These are phyloP conservation scores for Pilatotrama ljubarskyi DNA, from an alignment of 768 basidiomycete genomes.

Conservation along the genomic window DNA sequence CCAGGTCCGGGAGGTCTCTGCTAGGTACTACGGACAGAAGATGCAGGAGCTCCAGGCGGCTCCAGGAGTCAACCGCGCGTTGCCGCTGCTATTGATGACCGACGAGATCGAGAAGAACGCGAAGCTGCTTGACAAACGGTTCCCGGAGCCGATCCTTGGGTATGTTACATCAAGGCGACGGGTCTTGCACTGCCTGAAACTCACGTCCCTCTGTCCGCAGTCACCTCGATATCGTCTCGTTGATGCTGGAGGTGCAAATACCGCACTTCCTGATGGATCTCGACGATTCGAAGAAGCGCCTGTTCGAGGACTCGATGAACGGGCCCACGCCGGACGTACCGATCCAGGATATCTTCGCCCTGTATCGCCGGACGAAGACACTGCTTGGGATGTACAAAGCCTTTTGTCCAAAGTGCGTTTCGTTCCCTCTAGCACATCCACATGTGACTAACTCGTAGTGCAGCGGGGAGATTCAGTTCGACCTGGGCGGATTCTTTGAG, in stretches of 20 bases:
- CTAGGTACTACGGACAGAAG: slow-evolving; percentile 61
- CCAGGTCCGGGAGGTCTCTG: slow-evolving; percentile 58
- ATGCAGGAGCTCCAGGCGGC: slow-evolving; percentile 62
- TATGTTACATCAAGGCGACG: slow-evolving; percentile 39
- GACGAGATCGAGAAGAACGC: slow-evolving; percentile 87
- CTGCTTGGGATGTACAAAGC: slow-evolving; percentile 79
- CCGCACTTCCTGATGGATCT: slow-evolving; percentile 70
- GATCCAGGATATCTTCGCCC: slow-evolving; percentile 85
- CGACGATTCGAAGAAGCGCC: slow-evolving; percentile 65
- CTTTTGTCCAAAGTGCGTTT: slow-evolving; percentile 74
- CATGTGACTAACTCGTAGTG: neutral
- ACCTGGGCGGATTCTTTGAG: slow-evolving; percentile 79
- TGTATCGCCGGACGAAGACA: slow-evolving; percentile 78
- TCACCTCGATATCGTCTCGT: slow-evolving; percentile 71
- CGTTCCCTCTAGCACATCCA: neutral
- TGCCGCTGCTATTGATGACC: slow-evolving; percentile 81
- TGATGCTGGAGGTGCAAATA: slow-evolving; percentile 66
- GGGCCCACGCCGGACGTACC: slow-evolving; percentile 85
- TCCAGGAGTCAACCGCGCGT: slow-evolving; percentile 78
- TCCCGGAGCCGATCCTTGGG: slow-evolving; percentile 81
- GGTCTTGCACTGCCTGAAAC: neutral
- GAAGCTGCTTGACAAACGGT: slow-evolving; percentile 83
- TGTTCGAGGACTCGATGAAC: slow-evolving; percentile 83
- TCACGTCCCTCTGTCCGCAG: slow-evolving; percentile 35
- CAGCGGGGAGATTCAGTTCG: slow-evolving; percentile 63